phyloP scores from a whole-genome alignment of 148 eudicot genomes.

The Cornus kousa region DNA sequence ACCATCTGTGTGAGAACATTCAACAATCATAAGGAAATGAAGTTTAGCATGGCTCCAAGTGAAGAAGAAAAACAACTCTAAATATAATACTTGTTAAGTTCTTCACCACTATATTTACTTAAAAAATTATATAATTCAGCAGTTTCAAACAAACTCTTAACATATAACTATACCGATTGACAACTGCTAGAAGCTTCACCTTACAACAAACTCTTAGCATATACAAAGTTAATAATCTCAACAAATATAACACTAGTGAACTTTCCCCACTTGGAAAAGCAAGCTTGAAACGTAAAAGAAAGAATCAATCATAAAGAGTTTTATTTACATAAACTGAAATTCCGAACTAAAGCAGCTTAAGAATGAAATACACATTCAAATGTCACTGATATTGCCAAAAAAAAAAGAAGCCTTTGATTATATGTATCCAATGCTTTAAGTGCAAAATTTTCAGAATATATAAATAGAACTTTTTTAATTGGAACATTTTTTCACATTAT shows the following conservation, averaged over 20 bases:
- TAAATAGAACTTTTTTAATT: background rate
- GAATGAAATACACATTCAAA: background rate
- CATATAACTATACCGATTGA: no score
- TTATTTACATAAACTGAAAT: background rate
- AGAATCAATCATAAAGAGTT: background rate
- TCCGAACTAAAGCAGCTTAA: background rate
- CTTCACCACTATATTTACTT: background rate
- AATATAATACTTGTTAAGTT: background rate
- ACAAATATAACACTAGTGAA: background rate
- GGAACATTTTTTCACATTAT: background rate
- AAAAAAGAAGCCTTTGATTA: background rate
- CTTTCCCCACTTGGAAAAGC: background rate
- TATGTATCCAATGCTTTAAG: background rate
- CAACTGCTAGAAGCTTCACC: background rate
- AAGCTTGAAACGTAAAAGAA: background rate
- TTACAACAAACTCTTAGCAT: background rate
- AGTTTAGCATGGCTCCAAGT: background rate
- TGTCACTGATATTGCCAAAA: background rate
- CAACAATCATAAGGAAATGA: background rate
- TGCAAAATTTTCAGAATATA: background rate
- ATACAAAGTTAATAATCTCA: background rate
- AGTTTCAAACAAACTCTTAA: background rate
- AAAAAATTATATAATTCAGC: background rate
- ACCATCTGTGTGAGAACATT: background rate
- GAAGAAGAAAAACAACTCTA: background rate